phyloP scores from a whole-genome alignment of 352 stramenopile genomes.

The Globisporangium orthogonon region DNA sequence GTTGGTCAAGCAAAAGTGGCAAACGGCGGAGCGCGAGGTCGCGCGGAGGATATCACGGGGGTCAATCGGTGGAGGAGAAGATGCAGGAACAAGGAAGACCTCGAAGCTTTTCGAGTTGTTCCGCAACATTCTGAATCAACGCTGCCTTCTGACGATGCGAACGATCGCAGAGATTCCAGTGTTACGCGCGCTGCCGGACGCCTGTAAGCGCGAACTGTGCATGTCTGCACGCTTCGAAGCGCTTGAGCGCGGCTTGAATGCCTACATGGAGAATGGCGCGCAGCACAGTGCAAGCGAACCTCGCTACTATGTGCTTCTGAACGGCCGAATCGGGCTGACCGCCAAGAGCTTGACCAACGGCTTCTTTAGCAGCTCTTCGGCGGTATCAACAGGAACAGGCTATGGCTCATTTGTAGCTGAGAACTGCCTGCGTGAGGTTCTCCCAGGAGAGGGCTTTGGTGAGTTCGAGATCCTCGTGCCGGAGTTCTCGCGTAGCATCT shows the following conservation, averaged over 20 bases:
- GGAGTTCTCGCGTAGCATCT: constrained; percentile 23
- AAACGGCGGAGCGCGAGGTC: constrained; percentile 32
- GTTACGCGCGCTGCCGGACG: constrained; percentile 29
- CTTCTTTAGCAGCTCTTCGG: background rate
- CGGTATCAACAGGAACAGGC: background rate
- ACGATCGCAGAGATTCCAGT: constrained; percentile 43
- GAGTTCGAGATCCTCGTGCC: constrained; percentile 57
- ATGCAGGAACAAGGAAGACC: constrained; percentile 13
- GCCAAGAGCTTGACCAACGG: constrained; percentile 12
- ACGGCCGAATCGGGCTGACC: constrained; percentile 35
- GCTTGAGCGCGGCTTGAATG: constrained; percentile 37
- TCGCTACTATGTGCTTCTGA: constrained; percentile 48
- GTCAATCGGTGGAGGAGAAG: background rate
- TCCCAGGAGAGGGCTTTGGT: constrained; percentile 37
- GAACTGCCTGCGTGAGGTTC: constrained; percentile 33
- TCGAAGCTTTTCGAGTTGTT: constrained; percentile 59
- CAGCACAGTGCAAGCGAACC: constrained; percentile 9
- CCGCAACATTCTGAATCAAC: constrained; percentile 64
- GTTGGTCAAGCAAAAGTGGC: constrained; percentile 42
- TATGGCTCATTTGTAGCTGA: constrained; percentile 1
- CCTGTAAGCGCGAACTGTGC: constrained; percentile 33
- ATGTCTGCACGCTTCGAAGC: constrained; percentile 51
- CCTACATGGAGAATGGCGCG: constrained; percentile 30
- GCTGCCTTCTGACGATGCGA: constrained; percentile 50
- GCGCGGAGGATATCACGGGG: constrained; percentile 8